Evolutionary conservation across 345 rosid species (phyloP).

Genomic region (Sonneratia caseolaris): DNA sequence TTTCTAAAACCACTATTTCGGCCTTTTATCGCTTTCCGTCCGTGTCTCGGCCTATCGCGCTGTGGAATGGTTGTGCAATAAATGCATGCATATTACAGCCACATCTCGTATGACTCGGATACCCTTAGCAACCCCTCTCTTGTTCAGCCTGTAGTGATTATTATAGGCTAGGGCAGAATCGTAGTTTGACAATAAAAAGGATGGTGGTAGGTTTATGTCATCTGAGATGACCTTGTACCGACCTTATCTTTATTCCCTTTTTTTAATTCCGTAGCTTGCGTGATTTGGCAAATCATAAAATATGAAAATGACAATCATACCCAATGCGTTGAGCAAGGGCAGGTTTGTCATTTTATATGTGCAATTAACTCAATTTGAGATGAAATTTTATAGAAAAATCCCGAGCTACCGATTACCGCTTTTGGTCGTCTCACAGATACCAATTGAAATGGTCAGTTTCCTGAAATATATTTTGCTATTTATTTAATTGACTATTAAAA

Average conservation of each 20-base stretch:
- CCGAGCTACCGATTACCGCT: neutral
- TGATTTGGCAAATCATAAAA: neutral
- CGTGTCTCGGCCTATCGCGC: neutral
- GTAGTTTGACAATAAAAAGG: neutral
- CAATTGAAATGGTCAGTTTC: neutral
- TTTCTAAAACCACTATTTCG: neutral
- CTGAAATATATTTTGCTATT: neutral
- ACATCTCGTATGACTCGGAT: neutral
- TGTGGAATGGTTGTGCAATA: neutral
- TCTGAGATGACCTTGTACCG: neutral
- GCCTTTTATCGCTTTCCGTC: neutral
- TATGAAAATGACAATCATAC: neutral
- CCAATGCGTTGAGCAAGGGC: neutral
- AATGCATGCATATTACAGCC: neutral
- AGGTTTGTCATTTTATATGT: neutral
- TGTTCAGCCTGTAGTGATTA: neutral
- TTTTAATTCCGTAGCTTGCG: neutral
- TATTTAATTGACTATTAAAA: neutral
- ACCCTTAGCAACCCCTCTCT: neutral
- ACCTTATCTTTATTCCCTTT: neutral
- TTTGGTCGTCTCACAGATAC: neutral
- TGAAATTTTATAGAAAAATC: neutral
- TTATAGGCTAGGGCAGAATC: neutral
- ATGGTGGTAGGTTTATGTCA: constrained; percentile 1
- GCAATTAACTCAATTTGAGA: neutral